A percentile compares a stretch with the other conserved stretches of the same genome.
Conservation (phyloP, 805 yeast genomes). For the Starmerella asiatica region DNA sequence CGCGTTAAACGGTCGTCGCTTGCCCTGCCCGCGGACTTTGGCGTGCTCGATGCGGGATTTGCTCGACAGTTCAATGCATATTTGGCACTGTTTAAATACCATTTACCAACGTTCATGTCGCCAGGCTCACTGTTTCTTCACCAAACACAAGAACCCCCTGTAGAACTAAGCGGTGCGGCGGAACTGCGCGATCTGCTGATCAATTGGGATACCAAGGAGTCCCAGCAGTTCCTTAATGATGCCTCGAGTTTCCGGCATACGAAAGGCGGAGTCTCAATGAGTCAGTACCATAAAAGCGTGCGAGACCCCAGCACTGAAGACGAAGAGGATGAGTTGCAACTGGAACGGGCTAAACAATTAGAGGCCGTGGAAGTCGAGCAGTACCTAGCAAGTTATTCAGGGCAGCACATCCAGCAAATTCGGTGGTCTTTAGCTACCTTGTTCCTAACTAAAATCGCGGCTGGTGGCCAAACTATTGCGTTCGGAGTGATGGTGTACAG, state of each 20-base stretch:
- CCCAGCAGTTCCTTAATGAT: slow-evolving; percentile 7
- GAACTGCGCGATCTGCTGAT: slow-evolving; percentile 12
- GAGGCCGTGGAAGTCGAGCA: slow-evolving; percentile 5
- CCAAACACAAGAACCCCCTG: slow-evolving; percentile 1
- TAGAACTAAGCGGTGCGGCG: slow-evolving; percentile 5
- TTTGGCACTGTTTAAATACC: slow-evolving; percentile 1
- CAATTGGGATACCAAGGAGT: slow-evolving; percentile 14
- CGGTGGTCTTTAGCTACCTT: slow-evolving; percentile 6
- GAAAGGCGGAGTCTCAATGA: slow-evolving; percentile 5
- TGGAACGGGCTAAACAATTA: background rate
- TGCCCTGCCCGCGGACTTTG: slow-evolving; percentile 18
- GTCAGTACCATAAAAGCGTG: background rate
- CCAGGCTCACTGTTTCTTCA: slow-evolving; percentile 11
- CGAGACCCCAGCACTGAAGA: background rate
- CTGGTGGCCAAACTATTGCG: background rate
- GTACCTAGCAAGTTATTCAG: slow-evolving; percentile 2
- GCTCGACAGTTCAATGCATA: slow-evolving; percentile 13
- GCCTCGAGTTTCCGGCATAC: slow-evolving; percentile 11
- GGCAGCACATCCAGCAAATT: slow-evolving; percentile 12
- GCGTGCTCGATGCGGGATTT: slow-evolving; percentile 11
- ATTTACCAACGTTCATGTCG: background rate
- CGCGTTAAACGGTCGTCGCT: slow-evolving; percentile 12
- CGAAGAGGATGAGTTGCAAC: background rate
- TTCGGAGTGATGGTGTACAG: slow-evolving; percentile 4
- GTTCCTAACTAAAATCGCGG: slow-evolving; percentile 2